These are phyloP conservation scores for Rhizopus sp. DNA, from an alignment of 371 early-diverging fungal genomes.

Conservation along the genomic window DNA sequence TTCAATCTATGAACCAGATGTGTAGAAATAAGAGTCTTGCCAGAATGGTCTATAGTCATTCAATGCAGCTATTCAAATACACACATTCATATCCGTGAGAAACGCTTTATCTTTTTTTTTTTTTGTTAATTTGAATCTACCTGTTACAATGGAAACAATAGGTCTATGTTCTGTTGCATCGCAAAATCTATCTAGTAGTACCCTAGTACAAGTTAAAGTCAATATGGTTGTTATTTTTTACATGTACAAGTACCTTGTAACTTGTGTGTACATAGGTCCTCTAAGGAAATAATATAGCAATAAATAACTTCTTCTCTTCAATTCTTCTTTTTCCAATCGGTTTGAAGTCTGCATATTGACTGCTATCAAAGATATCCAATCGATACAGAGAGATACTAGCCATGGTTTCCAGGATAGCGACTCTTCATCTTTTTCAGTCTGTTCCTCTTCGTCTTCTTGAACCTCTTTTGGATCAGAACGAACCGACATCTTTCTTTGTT, in stretches of 20 bases:
- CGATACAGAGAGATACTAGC: slow-evolving; percentile 38
- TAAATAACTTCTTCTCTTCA: slow-evolving; percentile 33
- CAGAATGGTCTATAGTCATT: slow-evolving; percentile 49
- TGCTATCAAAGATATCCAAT: slow-evolving; percentile 27
- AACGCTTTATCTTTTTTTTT: neutral
- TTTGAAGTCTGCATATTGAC: slow-evolving; percentile 33
- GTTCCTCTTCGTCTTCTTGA: neutral
- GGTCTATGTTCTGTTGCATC: slow-evolving; percentile 43
- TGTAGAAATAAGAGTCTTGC: slow-evolving; percentile 48
- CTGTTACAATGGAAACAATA: slow-evolving; percentile 36
- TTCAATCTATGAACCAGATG: slow-evolving; percentile 34
- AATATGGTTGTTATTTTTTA: neutral
- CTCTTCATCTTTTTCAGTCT: slow-evolving; percentile 23
- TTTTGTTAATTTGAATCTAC: slow-evolving; percentile 6
- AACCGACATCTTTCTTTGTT: slow-evolving; percentile 1
- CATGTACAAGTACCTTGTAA: slow-evolving; percentile 27
- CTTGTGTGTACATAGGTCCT: slow-evolving; percentile 32
- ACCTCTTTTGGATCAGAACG: neutral
- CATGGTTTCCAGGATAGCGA: slow-evolving; percentile 38
- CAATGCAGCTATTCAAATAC: slow-evolving; percentile 29
- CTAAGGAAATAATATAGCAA: slow-evolving; percentile 39
- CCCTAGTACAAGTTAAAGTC: slow-evolving; percentile 7
- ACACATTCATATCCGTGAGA: neutral
- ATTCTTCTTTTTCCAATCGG: slow-evolving; percentile 38
- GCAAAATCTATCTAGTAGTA: slow-evolving; percentile 32